Base-by-base conservation (phyloP, 73 alveolate genomes). In the Paramecium pentaurelia region DNA sequence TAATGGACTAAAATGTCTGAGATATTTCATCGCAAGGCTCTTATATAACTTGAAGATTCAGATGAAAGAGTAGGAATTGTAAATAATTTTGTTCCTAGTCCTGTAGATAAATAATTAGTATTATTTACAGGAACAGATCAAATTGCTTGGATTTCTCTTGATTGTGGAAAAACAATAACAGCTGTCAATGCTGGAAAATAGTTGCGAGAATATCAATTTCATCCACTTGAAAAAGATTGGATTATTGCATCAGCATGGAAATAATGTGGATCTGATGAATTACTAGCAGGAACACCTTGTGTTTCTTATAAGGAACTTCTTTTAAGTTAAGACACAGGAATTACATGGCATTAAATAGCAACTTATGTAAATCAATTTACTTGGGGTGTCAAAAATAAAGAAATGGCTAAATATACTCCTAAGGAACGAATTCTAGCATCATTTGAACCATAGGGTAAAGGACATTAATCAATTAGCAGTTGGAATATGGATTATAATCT, bases 181-280 rank as follows among this genome's bases (percentile, higher is more conserved):
- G 97, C 96, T 42, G 77, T 96, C 12, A 96, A 96, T 92, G 77
- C 95, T 64, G 98, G 98, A 0, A 94, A 93, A 42, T 86, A 86
- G 90, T 94, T 96, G 32, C 93, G 94, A 11, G 98, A 96, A 84
- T 95, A 93, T 73, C 47, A 85, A 60, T 96, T 96, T 84, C 99
- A 96, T 95, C 99, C 99, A 5, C 96, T 96, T 3, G 93, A 92
- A 89, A 64, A 96, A 54, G 86, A 77, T 40, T 96, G 98, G 99
- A 97, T 97, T 18, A 58, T 96, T 22, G 99, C 98, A n/a, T 86
- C 97, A n/a, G 92, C 97, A 5, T 96, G 96, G 96, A 95, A 98
- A 30, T 86, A 92, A 49, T 96, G 99, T 77, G 86, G 83, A 16
- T 20, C 77, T 12, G 91, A 80, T 25, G 77, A 80, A 22, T 10